Base-by-base conservation (phyloP, 257 asterid species). In the Solanum sitiens region DNA sequence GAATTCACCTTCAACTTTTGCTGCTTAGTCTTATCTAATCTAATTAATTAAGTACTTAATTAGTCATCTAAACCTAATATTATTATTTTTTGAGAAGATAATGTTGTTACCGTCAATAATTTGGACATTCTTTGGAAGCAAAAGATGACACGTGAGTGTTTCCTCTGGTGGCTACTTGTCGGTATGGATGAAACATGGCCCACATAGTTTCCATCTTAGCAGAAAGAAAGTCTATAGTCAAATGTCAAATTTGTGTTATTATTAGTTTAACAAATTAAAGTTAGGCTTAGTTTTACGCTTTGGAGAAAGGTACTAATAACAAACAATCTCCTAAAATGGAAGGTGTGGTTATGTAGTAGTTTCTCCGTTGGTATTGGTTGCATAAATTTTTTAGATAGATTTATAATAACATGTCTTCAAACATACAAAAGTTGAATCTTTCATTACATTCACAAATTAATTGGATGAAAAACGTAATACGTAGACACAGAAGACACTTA, bases 91-190 rank as follows among this genome's bases (percentile, higher is more conserved):
- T 79, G 23, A 3, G 23, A 25, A 20, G 85, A 80, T 80, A 80
- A 80, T 18, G 18, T 80, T 74, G 50, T 73, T 20, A 42, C 37
- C 44, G 21, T 71, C 75, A 71, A 39, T 85, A 79, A 50, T 42
- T 80, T 42, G 50, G 21, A 75, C 27, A 47, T 80, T 15, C 12
- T 50, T 23, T 30, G 89, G 83, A 89, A 87, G 75, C 61, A 59
- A 2, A 83, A 25, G n/a, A 39, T 11, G 89, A 89, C 92, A 89
- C 92, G 92, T 91, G 83, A 23, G 45, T 90, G 93, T 65, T 74
- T 89, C 94, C 90, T 67, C 11, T 79, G 87, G 90, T 90, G 93
- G 88, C 89, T 73, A 67, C 94, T 61, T 93, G 94, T 89, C 92
- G 88, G 90, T 86, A 79, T 61, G 39, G 67, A 85, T 80, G 90